These are phyloP conservation scores for Neurospora sp. DNA, from an alignment of 495 filamentous ascomycete species.

Conservation along the genomic window DNA sequence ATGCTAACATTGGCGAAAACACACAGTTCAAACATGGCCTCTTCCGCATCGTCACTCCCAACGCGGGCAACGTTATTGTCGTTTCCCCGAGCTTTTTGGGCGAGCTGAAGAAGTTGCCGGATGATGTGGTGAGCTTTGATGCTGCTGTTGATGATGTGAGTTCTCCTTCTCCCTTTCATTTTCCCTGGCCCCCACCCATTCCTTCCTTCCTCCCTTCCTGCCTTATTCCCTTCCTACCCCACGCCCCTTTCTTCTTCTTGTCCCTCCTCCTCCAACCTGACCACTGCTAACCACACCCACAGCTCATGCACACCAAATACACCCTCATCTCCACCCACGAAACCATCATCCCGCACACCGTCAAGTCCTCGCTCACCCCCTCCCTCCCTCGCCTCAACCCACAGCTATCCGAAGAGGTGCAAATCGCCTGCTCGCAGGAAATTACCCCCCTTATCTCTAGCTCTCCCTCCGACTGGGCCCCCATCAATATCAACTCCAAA, in stretches of 20 bases:
- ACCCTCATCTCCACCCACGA: slow-evolving; percentile 9
- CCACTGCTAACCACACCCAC: slow-evolving; percentile 35
- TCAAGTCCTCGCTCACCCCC: slow-evolving; percentile 21
- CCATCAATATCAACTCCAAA: slow-evolving; percentile 26
- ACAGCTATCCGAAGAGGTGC: slow-evolving; percentile 16
- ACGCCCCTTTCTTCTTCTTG: background rate
- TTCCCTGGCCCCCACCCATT: background rate
- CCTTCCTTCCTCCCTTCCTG: background rate
- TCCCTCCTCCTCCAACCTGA: background rate
- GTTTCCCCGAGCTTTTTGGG: slow-evolving; percentile 22
- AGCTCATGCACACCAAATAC: slow-evolving; percentile 20
- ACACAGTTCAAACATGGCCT: slow-evolving; percentile 25
- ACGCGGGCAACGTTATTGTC: slow-evolving; percentile 19
- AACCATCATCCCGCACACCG: slow-evolving; percentile 8
- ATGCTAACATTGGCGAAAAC: background rate
- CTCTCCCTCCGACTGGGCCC: slow-evolving; percentile 24
- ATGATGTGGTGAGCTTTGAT: slow-evolving; percentile 26
- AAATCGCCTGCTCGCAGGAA: slow-evolving; percentile 11
- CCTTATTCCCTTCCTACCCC: too few relatives aligned
- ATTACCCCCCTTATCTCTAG: slow-evolving; percentile 6
- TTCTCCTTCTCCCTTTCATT: background rate
- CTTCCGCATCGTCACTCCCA: slow-evolving; percentile 20
- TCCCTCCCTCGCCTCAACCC: slow-evolving; percentile 17
- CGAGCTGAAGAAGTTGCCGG: slow-evolving; percentile 27
- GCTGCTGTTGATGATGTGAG: slow-evolving; percentile 20